phyloP scores from a whole-genome alignment of 1,284 basidiomycete species.

The Sparassis latifolia region DNA sequence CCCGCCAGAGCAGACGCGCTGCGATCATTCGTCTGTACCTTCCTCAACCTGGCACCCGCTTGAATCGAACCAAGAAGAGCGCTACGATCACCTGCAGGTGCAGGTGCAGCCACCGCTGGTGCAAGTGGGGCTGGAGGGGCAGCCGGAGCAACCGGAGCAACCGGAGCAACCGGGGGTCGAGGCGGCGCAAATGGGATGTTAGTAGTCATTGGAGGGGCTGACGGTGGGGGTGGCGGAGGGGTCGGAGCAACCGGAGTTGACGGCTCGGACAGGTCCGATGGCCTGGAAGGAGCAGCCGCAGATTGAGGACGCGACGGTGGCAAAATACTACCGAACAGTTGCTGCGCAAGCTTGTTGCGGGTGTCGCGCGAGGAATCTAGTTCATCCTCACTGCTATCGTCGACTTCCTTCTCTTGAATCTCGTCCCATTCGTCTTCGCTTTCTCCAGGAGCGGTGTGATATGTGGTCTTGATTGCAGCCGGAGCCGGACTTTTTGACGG shows the following conservation, averaged over 20 bases:
- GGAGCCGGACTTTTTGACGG: conserved; percentile 31
- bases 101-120: conserved; percentile 28
- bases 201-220: conserved; percentile 25
- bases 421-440: conserved; percentile 83
- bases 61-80: conserved; percentile 83
- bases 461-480: conserved; percentile 44
- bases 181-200: conserved; percentile 22
- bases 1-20: conserved; percentile 69
- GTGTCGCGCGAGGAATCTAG: conserved; percentile 55
- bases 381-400: conserved; percentile 80
- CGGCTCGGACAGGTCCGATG: conserved; percentile 22
- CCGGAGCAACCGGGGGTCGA: conserved; percentile 27
- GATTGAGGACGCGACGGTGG: conserved; percentile 46
- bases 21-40: conserved; percentile 81
- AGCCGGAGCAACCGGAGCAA: conserved; percentile 25
- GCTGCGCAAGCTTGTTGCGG: conserved; percentile 69
- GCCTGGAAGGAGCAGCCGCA: conserved; percentile 25
- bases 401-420: conserved; percentile 66
- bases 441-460: conserved; percentile 56
- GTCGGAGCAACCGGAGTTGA: conserved; percentile 29
- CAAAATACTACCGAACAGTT: conserved; percentile 69
- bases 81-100: conserved; percentile 45
- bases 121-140: no score
- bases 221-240: conserved; percentile 29
- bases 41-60: conserved; percentile 69